phyloP scores from a whole-genome alignment of 2,329 filamentous ascomycete species.

The Phaeosphaeriaceae sp. region DNA sequence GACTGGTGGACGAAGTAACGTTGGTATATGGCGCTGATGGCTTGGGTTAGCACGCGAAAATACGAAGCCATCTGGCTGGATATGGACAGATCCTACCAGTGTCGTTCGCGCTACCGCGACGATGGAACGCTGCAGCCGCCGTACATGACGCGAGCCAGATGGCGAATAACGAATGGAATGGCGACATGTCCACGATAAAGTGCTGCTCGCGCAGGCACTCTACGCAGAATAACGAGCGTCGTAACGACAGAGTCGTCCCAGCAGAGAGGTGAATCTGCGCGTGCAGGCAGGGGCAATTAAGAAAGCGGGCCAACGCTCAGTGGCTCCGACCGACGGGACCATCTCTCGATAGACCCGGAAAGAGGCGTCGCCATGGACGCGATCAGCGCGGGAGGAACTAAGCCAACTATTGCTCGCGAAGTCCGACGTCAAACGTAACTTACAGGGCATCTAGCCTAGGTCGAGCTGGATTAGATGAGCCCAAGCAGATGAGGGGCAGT shows the following conservation, averaged over 20 bases:
- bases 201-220: conserved; percentile 29
- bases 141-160: conserved; percentile 24
- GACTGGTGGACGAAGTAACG: conserved; percentile 24
- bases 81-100: conserved; percentile 30
- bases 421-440: conserved; percentile 15
- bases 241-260: conserved; percentile 22
- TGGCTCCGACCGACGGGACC: conserved; percentile 20
- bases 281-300: conserved; percentile 32
- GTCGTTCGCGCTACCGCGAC: conserved; percentile 24
- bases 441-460: conserved; percentile 10
- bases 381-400: conserved; percentile 21
- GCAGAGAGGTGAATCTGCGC: conserved; percentile 17
- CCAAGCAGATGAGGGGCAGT: conserved; percentile 2
- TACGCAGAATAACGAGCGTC: conserved; percentile 27
- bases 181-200: conserved; percentile 26
- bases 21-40: conserved; percentile 40
- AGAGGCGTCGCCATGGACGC: conserved; percentile 16
- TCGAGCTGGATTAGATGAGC: conserved; percentile 2
- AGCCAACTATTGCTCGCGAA: conserved; percentile 15
- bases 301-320: conserved; percentile 24
- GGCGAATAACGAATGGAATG: conserved; percentile 15
- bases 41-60: conserved; percentile 37
- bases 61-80: conserved; percentile 26
- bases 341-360: conserved; percentile 15
- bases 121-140: conserved; percentile 28